Base-by-base conservation (phyloP, 2,329 filamentous ascomycete species). In the Penicillium griseofulvum region DNA sequence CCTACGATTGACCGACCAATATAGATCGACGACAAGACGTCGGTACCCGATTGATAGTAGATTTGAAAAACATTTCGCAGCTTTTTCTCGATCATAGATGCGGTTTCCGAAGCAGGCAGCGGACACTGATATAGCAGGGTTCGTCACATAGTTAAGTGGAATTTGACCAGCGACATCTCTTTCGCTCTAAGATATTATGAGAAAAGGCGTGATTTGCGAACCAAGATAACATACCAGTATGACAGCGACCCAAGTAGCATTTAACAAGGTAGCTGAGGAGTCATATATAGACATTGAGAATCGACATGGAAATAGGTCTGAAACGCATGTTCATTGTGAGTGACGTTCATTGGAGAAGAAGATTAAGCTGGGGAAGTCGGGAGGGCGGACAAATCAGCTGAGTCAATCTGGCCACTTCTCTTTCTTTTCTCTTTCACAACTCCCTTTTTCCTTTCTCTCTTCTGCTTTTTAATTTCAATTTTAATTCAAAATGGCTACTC, bases 71-170 rank as follows among this genome's bases (percentile, higher is more conserved):
- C 86, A 88, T 67, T 75, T 78, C 36, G 74, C 74, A 16, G 80
- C 77, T 4, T 76, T 75, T 28, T 74, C 69, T 62, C 80, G 76
- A 59, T 83, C 79, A 67, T 82, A 87, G n/a, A 76, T 71, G 7
- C 76, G 73, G 52, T 78, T 63, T 9, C 75, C 71, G 63, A 87
- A 87, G 66, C 86, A 88, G 10, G 83, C 84, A 28, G 81, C 76
- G 2, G 76, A 78, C 36, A 88, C 64, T 10, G 81, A 81, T 2
- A 87, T 77, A 1, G 80, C 82, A 10, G 85, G 81, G 16, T 75
- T 71, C 4, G 82, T 84, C 37, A 85, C 79, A 67, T 78, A 87
- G 64, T 88, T 86, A 63, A 88, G 80, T 3, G 86, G 86, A 7
- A 87, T 75, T 52, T 78, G 75, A 11, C 82, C 71, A 22, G 80